Percentiles rank a stretch among this genome's conserved stretches.
phyloP scores from a whole-genome alignment of 2,329 filamentous ascomycete species.

The Fusarium sarcochroum region DNA sequence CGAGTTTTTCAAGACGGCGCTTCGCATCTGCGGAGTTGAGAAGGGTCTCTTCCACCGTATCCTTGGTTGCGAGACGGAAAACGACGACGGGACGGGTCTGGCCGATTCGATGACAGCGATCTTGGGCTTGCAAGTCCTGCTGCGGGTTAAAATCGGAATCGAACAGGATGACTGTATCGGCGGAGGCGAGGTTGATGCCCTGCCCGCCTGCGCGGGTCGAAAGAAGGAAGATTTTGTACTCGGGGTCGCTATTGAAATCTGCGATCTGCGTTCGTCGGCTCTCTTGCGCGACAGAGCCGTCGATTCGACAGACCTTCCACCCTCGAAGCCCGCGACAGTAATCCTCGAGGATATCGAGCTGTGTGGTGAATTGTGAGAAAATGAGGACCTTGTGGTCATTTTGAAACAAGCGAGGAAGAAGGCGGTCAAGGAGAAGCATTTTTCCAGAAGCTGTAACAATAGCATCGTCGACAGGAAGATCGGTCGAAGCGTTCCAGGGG shows the following conservation, averaged over 20 bases:
- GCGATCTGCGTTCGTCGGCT: constrained; percentile 79
- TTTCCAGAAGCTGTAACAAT: constrained; percentile 92
- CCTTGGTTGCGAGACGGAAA: constrained; percentile 92
- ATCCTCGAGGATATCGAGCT: constrained; percentile 90
- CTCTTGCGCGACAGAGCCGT: constrained; percentile 85
- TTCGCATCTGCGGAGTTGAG: constrained; percentile 92
- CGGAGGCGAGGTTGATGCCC: constrained; percentile 92
- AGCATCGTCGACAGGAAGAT: constrained; percentile 78
- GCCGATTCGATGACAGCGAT: constrained; percentile 94
- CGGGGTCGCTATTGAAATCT: constrained; percentile 76
- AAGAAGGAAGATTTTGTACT: constrained; percentile 84
- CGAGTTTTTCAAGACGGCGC: constrained; percentile 89
- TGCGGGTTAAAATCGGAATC: constrained; percentile 95
- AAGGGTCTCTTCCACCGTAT: constrained; percentile 90
- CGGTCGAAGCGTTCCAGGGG: constrained; percentile 78
- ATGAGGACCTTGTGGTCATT: constrained; percentile 91
- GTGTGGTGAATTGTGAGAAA: constrained; percentile 96
- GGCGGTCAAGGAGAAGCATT: constrained; percentile 91
- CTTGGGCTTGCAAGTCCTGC: constrained; percentile 95
- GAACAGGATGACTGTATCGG: constrained; percentile 93
- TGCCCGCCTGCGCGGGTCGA: constrained; percentile 94
- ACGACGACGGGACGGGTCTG: constrained; percentile 93
- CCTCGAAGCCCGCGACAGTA: constrained; percentile 82
- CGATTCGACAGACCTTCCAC: constrained; percentile 91
- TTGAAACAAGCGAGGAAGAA: constrained; percentile 81